These are phyloP conservation scores for Ceratobasidium sp. DNA, from an alignment of 1,284 basidiomycete species.

Conservation along the genomic window DNA sequence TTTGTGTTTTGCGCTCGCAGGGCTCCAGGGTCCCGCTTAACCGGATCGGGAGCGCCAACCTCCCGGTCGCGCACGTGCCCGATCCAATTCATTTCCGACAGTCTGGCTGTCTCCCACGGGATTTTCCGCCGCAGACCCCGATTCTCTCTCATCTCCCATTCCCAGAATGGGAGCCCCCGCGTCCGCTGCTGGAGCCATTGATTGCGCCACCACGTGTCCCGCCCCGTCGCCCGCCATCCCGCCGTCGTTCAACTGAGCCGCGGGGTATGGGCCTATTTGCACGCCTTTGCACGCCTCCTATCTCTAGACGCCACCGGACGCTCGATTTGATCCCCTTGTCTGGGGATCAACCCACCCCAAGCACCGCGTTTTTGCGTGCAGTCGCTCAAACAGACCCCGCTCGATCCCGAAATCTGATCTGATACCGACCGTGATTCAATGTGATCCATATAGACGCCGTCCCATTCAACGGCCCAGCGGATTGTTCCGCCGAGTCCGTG, in stretches of 20 bases:
- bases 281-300: neutral
- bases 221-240: neutral
- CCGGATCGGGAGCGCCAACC: conserved; percentile 1
- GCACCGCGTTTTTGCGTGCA: too few species aligned
- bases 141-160: neutral
- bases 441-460: neutral
- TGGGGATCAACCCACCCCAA: neutral
- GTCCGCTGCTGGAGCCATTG: neutral
- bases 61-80: neutral
- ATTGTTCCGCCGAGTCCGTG: neutral
- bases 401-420: neutral
- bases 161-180: neutral
- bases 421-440: neutral
- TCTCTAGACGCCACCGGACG: neutral
- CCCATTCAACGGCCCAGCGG: conserved; percentile 2
- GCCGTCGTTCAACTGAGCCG: neutral
- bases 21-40: neutral
- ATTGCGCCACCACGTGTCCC: conserved; percentile 19
- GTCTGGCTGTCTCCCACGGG: neutral
- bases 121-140: conserved; percentile 1
- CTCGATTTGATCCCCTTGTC: neutral
- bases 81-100: conserved; percentile 20
- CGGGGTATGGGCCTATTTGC: neutral
- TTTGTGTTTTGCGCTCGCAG: conserved; percentile 8
- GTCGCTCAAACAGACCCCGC: neutral